Evolutionary conservation across 345 rosid species (phyloP).

Genomic region (Linum lewisii): DNA sequence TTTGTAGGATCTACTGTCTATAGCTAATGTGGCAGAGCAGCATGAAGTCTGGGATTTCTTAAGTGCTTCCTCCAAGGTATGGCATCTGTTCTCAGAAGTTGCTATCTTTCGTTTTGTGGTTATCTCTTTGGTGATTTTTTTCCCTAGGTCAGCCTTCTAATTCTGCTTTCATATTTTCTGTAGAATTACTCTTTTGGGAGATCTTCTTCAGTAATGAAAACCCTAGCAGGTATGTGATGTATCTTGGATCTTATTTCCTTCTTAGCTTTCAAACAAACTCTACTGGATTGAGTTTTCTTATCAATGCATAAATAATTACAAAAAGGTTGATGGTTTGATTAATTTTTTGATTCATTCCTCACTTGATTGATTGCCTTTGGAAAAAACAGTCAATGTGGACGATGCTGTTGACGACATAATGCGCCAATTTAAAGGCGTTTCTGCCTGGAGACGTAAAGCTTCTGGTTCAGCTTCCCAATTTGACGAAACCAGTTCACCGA

Average conservation of each 20-base stretch:
- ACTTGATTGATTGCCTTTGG: neutral
- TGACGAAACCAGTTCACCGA: constrained; percentile 29
- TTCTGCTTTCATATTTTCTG: constrained; percentile 22
- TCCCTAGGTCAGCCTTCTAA: neutral
- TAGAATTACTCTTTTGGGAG: constrained; percentile 94
- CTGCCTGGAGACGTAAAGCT: constrained; percentile 77
- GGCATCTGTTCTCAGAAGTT: neutral
- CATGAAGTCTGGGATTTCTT: constrained; percentile 99
- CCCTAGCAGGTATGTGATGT: constrained; percentile 65
- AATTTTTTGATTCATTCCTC: neutral
- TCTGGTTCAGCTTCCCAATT: constrained; percentile 43
- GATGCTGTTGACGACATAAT: constrained; percentile 96
- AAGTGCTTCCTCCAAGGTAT: constrained; percentile 82
- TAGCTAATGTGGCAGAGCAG: constrained; percentile 97
- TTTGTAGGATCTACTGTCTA: constrained; percentile 82
- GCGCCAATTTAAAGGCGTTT: constrained; percentile 86
- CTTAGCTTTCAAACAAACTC: neutral
- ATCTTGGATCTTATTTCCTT: neutral
- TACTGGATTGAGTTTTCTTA: neutral
- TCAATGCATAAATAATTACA: neutral
- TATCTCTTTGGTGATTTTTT: neutral
- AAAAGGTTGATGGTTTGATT: neutral
- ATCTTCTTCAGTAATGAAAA: constrained; percentile 87
- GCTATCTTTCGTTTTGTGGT: neutral
- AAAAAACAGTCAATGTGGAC: constrained; percentile 80